Percentiles rank a stretch among this genome's conserved stretches.
Evolutionary conservation across 2,329 filamentous ascomycete genomes (phyloP).

Genomic region (Chaetomium globosum): DNA sequence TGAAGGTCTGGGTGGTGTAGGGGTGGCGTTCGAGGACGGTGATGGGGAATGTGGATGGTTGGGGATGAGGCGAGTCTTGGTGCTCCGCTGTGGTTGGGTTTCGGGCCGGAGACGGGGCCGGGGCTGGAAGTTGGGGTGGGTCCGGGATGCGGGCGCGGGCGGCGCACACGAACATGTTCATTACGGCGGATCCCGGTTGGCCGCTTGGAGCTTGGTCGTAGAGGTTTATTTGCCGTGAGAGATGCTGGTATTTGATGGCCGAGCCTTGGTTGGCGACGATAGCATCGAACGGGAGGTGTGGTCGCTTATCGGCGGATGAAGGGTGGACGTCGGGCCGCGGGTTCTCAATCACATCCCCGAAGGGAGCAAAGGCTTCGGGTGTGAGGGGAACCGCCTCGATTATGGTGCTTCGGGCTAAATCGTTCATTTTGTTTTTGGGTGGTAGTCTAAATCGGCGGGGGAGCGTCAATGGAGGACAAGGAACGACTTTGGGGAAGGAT

Average conservation of each 20-base stretch:
- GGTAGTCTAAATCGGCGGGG: slow-evolving; percentile 2
- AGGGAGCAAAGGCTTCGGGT: slow-evolving; percentile 69
- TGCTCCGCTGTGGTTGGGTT: not conserved
- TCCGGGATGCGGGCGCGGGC: slow-evolving; percentile 55
- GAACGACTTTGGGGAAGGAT: not conserved
- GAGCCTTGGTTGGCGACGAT: slow-evolving; percentile 80
- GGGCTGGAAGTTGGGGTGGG: slow-evolving; percentile 3
- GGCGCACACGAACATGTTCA: slow-evolving; percentile 89
- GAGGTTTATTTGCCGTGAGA: slow-evolving; percentile 72
- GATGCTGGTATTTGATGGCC: slow-evolving; percentile 81
- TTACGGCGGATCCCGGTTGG: slow-evolving; percentile 60
- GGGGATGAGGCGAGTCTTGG: not conserved
- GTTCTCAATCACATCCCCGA: slow-evolving; percentile 81
- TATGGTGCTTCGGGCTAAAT: slow-evolving; percentile 51
- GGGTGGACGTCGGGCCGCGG: slow-evolving; percentile 62
- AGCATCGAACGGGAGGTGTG: slow-evolving; percentile 49
- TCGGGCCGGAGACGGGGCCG: slow-evolving; percentile 5
- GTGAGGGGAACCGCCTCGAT: slow-evolving; percentile 69
- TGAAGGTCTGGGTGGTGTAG: slow-evolving; percentile 91
- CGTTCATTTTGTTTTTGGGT: slow-evolving; percentile 38
- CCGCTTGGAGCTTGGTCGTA: slow-evolving; percentile 68
- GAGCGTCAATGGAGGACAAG: not conserved
- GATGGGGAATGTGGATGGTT: slow-evolving; percentile 60
- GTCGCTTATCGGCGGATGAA: slow-evolving; percentile 36
- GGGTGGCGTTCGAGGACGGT: slow-evolving; percentile 85